phyloP scores from a whole-genome alignment of 345 rosid genomes.

The Anacardium occidentale region DNA sequence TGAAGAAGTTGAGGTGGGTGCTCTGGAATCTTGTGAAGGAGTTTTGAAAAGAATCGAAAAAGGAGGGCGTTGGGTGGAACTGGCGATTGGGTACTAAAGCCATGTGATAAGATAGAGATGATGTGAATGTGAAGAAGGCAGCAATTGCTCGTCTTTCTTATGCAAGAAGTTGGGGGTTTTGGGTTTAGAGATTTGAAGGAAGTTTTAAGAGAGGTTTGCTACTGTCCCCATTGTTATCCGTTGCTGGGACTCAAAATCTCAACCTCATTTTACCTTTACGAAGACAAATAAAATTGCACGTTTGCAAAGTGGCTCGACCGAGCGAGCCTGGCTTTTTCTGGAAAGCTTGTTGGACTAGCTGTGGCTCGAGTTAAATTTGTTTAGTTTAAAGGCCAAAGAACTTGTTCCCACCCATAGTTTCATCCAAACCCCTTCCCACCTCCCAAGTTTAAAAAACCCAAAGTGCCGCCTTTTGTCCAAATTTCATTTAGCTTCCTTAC shows the following conservation, averaged over 20 bases:
- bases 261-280: neutral
- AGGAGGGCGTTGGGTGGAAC: conserved; percentile 41
- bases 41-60: conserved; percentile 46
- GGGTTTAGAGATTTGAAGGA: conserved; percentile 3
- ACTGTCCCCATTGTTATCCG: neutral
- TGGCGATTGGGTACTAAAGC: conserved; percentile 57
- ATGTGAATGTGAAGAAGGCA: neutral
- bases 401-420: too few species aligned
- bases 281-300: too few species aligned
- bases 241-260: too few species aligned
- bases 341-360: too few species aligned
- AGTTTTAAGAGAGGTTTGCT: neutral
- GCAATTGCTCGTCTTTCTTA: neutral
- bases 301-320: too few species aligned
- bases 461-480: too few species aligned
- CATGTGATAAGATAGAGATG: conserved; percentile 29
- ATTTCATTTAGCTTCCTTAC: too few species aligned
- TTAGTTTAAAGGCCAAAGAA: too few species aligned
- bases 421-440: too few species aligned
- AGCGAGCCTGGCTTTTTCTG: too few species aligned
- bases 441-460: too few species aligned
- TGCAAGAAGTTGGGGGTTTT: neutral
- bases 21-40: conserved; percentile 46
- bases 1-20: conserved; percentile 38
- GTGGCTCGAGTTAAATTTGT: too few species aligned